Evolutionary conservation across 2,329 filamentous ascomycete species (phyloP).

Genomic region (Xylariaceae sp.): DNA sequence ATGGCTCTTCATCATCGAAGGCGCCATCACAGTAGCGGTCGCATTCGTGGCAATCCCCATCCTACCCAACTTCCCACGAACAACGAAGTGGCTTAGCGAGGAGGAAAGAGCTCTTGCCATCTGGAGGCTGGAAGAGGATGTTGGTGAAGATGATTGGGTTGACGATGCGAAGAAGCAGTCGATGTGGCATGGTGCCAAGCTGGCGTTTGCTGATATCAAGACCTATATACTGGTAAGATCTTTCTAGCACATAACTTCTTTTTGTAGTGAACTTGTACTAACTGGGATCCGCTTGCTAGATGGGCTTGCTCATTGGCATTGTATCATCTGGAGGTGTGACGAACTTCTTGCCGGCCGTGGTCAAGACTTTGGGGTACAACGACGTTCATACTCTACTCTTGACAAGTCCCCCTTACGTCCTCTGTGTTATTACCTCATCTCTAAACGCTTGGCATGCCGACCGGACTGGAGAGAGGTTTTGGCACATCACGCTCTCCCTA

Average conservation of each 20-base stretch:
- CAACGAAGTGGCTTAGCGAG: constrained; percentile 62
- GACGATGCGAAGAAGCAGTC: constrained; percentile 59
- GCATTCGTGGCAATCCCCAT: constrained; percentile 64
- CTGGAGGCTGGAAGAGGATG: constrained; percentile 69
- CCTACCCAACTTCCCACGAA: constrained; percentile 72
- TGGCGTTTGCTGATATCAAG: constrained; percentile 65
- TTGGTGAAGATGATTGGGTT: constrained; percentile 69
- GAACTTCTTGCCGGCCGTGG: constrained; percentile 75
- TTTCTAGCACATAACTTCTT: neutral
- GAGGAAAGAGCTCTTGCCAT: constrained; percentile 63
- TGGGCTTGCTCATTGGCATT: constrained; percentile 64
- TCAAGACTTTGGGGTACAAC: constrained; percentile 69
- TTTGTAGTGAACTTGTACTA: neutral
- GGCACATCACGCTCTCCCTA: constrained; percentile 69
- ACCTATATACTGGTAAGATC: constrained; percentile 62
- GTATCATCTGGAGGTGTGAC: constrained; percentile 65
- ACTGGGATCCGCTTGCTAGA: constrained; percentile 39
- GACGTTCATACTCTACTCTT: constrained; percentile 66
- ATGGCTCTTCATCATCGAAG: constrained; percentile 75
- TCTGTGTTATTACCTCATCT: constrained; percentile 67
- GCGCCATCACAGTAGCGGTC: constrained; percentile 67
- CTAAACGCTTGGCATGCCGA: constrained; percentile 75
- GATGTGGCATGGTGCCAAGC: constrained; percentile 59
- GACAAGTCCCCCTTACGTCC: constrained; percentile 70
- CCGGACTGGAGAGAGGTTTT: constrained; percentile 72